Evolutionary conservation across 73 alveolate species (phyloP).

Genomic region (Tetrahymena elliotti): DNA sequence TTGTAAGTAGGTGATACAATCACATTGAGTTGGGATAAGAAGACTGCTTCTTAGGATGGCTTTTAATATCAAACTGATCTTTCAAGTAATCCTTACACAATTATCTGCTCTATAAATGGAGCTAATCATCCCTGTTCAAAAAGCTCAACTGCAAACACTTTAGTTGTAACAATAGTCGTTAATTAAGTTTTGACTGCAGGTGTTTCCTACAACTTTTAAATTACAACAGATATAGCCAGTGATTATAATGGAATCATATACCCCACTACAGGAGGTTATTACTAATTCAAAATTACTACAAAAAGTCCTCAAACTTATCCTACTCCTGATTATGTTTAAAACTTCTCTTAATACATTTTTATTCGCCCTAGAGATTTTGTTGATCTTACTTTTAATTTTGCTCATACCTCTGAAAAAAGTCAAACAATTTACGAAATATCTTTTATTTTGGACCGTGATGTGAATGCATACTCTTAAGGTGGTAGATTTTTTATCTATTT

Average conservation of each 20-base stretch:
- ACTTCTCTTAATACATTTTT: not conserved
- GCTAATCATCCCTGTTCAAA: not conserved
- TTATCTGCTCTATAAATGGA: not conserved
- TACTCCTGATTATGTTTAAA: not conserved
- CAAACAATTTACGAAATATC: not conserved
- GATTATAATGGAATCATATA: not conserved
- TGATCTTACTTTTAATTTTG: not conserved
- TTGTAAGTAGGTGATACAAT: not conserved
- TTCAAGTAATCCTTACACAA: not conserved
- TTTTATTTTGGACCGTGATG: not conserved
- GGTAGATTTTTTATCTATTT: not conserved
- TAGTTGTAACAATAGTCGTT: not conserved
- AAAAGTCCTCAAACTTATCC: not conserved
- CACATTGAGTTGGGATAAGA: not conserved
- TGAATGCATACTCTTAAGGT: not conserved
- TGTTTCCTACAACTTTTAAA: not conserved
- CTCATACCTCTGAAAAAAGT: not conserved
- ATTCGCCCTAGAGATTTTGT: not conserved
- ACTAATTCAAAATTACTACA: not conserved
- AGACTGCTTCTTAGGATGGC: not conserved
- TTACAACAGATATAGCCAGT: not conserved
- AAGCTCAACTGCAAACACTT: not conserved
- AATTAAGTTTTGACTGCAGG: not conserved
- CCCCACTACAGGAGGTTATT: not conserved
- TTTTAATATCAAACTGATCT: not conserved